Percentiles rank a stretch among this genome's conserved stretches.
These are phyloP conservation scores for Euphrasia confusa DNA, from an alignment of 257 asterid genomes.

Conservation along the genomic window DNA sequence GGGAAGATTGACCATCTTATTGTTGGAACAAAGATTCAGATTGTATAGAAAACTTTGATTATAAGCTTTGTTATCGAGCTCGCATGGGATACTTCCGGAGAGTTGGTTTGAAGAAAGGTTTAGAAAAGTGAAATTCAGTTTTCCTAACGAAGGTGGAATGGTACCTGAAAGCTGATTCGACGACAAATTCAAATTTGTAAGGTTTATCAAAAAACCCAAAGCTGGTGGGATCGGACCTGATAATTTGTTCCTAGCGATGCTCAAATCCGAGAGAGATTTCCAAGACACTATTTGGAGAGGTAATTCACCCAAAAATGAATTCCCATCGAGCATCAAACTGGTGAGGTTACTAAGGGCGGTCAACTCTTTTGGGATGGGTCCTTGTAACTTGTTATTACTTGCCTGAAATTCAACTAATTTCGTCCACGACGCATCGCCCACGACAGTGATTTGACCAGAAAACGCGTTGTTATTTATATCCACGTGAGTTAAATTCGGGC, in stretches of 20 bases:
- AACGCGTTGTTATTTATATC: too few species aligned
- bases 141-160: conserved; percentile 54
- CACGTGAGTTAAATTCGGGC: too few species aligned
- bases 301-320: too few species aligned
- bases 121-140: conserved; percentile 30
- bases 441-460: too few species aligned
- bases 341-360: conserved; percentile 36
- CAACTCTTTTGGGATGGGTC: conserved; percentile 53
- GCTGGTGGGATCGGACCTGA: conserved; percentile 66
- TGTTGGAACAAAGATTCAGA: too few species aligned
- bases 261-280: conserved; percentile 42
- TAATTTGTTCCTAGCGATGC: conserved; percentile 52
- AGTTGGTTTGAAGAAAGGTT: conserved; percentile 71
- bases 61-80: conserved; percentile 48
- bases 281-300: conserved; percentile 34
- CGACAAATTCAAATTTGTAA: conserved; percentile 59
- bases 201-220: conserved; percentile 41
- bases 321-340: too few species aligned
- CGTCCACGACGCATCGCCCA: conserved; percentile 29
- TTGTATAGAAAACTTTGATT: not conserved
- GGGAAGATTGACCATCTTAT: too few species aligned
- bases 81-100: conserved; percentile 55
- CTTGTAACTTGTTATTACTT: conserved; percentile 48
- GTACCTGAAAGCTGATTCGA: conserved; percentile 50
- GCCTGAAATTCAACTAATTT: conserved; percentile 61